Evolutionary conservation across 441 rosid species (phyloP).

Genomic region (Populus hybrid): DNA sequence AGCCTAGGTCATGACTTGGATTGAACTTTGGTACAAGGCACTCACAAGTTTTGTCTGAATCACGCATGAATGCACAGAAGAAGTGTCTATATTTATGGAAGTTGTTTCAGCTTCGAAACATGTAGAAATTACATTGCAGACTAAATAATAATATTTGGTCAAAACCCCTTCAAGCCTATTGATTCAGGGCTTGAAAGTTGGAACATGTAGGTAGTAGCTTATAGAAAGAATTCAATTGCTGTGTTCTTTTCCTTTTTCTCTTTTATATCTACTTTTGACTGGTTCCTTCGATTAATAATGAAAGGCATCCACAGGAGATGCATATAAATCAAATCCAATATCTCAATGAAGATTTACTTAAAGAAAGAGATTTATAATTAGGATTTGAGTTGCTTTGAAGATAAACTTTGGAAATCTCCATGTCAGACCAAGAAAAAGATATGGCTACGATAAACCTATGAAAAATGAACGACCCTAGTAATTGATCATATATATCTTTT

Average conservation of each 20-base stretch:
- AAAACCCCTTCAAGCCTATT: background rate
- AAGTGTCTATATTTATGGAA: background rate
- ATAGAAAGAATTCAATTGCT: background rate
- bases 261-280: background rate
- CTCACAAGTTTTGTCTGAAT: background rate
- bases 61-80: background rate
- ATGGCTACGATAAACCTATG: background rate
- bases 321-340: background rate
- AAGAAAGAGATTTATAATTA: background rate
- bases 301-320: background rate
- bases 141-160: background rate
- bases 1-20: background rate
- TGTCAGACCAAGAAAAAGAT: background rate
- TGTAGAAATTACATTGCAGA: no score
- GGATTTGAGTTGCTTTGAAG: background rate
- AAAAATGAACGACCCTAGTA: background rate
- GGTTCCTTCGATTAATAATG: background rate
- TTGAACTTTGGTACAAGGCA: background rate
- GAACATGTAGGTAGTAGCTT: background rate
- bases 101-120: background rate
- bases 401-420: background rate
- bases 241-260: background rate
- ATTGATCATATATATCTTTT: background rate
- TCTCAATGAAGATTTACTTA: background rate
- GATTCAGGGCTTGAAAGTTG: background rate